Base-by-base conservation (phyloP, 2,329 filamentous ascomycete species). In the Fusarium sp. region DNA sequence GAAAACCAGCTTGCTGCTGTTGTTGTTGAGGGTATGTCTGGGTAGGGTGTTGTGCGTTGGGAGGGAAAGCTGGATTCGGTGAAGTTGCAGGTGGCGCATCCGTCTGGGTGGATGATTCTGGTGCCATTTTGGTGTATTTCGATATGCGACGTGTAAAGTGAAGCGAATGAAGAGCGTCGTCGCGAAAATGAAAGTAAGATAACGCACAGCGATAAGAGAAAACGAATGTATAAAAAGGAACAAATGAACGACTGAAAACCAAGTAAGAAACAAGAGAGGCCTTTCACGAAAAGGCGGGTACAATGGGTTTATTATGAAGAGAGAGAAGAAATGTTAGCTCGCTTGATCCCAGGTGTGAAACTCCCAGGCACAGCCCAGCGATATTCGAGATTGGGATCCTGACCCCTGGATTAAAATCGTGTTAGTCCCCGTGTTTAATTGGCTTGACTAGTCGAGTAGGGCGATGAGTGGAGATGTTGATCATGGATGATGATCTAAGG, bases 51-150 rank as follows among this genome's bases (percentile, higher is more conserved):
- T 71, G 70, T 16, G 71, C 55, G 23, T 46, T 37, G 23, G 61
- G 53, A 44, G 69, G 66, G 9, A 62, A 43, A 10, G 67, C 31
- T 21, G 67, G 64, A 24, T 38, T 48, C 28, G 64, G 20, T 10
- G 62, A 46, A 44, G 49, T 20, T 6, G 60, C 23, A n/a, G 58
- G 54, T 18, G 55, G 66, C 49, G 58, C 52, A n/a, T 70, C 58
- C 4, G 72, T 70, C 39, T 75, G 73, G 10, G 68, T 70, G 11
- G 70, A 68, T 11, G 59, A 53, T 57, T 74, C 72, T 6, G 71
- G 72, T 2, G 72, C 72, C 72, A 74, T 74, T 23, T 43, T 23
- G 31, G 18, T 21, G 39, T 65, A 35, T 16, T 20, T 21, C 11
- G 10, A 11, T 24, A 24, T 21, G 38, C 44, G 16, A 12, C 20